These are phyloP conservation scores for Xylariomycetidae sp. DNA, from an alignment of 2,329 filamentous ascomycete genomes.

Conservation along the genomic window DNA sequence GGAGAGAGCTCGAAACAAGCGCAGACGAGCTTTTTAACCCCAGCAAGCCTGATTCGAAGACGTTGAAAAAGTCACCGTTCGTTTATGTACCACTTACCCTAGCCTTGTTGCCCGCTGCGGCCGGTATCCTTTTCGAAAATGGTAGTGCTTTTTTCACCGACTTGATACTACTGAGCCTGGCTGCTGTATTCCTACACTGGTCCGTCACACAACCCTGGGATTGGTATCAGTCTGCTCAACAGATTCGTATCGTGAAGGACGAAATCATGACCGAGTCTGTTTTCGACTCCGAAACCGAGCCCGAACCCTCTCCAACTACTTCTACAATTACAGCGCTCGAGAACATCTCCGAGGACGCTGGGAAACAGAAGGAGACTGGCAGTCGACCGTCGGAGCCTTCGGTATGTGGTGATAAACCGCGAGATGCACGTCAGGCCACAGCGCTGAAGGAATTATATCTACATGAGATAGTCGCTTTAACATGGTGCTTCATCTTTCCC, in stretches of 20 bases:
- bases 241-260: conserved; percentile 48
- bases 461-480: conserved; percentile 70
- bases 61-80: conserved; percentile 61
- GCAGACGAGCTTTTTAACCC: conserved; percentile 67
- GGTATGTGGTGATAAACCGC: conserved; percentile 9
- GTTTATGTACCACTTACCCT: conserved; percentile 78
- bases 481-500: conserved; percentile 76
- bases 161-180: conserved; percentile 72
- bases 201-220: conserved; percentile 85
- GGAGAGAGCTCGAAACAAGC: conserved; percentile 58
- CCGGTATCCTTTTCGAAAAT: conserved; percentile 78
- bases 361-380: conserved; percentile 11
- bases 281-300: conserved; percentile 42
- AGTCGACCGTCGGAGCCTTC: conserved; percentile 6
- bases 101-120: conserved; percentile 80
- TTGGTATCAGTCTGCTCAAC: conserved; percentile 71
- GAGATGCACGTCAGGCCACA: conserved; percentile 24
- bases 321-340: conserved; percentile 27
- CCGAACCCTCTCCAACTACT: conserved; percentile 21
- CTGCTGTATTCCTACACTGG: conserved; percentile 87
- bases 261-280: conserved; percentile 36
- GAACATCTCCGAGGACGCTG: conserved; percentile 43
- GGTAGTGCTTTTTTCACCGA: conserved; percentile 82
- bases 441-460: conserved; percentile 62
- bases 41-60: conserved; percentile 30